phyloP scores from a whole-genome alignment of 208 protist genomes.

The Acanthamoeba sp. region DNA sequence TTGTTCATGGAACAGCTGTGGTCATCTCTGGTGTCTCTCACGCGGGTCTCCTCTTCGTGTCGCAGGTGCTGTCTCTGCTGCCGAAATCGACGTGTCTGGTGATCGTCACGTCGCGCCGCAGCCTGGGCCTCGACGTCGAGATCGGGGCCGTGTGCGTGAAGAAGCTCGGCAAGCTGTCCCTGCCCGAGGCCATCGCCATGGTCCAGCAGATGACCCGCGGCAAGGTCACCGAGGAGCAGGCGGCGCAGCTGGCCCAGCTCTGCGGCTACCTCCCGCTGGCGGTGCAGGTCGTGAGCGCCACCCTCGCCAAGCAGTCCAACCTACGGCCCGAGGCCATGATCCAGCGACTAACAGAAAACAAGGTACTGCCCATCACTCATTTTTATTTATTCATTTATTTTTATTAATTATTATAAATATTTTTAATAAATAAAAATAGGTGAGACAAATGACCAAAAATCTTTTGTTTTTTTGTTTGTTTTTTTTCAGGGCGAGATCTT shows the following conservation, averaged over 20 bases:
- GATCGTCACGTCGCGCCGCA: slow-evolving; percentile 36
- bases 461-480: neutral
- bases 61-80: slow-evolving; percentile 27
- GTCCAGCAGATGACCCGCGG: slow-evolving; percentile 30
- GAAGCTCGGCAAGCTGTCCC: slow-evolving; percentile 49
- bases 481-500: slow-evolving; percentile 24
- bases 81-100: slow-evolving; percentile 51
- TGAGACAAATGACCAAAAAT: too few species aligned
- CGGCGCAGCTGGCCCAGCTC: slow-evolving; percentile 19
- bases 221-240: slow-evolving; percentile 57
- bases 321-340: slow-evolving; percentile 23
- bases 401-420: too few species aligned
- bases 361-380: neutral
- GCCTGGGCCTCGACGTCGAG: slow-evolving; percentile 25
- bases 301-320: slow-evolving; percentile 52
- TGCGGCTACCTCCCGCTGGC: slow-evolving; percentile 60
- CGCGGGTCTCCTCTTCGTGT: too few species aligned
- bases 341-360: slow-evolving; percentile 17
- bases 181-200: slow-evolving; percentile 32
- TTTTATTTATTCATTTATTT: too few species aligned
- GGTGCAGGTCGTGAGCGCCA: slow-evolving; percentile 31
- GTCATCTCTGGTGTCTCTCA: neutral
- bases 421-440: too few species aligned
- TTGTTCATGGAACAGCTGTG: neutral
- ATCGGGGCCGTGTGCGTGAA: slow-evolving; percentile 50